A percentile compares a stretch with the other conserved stretches of the same genome.
Evolutionary conservation across 192 early-diverging fungal genomes (phyloP).

Genomic region (Allomyces javanicus): DNA sequence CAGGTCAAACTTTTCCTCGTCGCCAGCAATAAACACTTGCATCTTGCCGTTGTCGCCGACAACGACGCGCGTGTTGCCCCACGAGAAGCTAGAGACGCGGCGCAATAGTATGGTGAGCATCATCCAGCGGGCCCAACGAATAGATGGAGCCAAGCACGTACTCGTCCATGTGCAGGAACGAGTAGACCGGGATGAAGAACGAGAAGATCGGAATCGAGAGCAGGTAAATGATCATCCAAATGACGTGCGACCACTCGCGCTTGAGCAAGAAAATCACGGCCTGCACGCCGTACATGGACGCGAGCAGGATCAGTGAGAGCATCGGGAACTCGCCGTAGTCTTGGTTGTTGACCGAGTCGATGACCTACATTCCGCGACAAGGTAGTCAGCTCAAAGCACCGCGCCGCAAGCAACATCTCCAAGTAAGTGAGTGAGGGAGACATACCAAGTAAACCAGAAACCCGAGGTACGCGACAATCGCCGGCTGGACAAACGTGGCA

Average conservation of each 20-base stretch:
- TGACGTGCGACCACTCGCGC: constrained; percentile 26
- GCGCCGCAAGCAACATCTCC: too few species aligned
- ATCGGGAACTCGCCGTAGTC: constrained; percentile 36
- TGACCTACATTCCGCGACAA: too few species aligned
- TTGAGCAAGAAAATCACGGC: constrained; percentile 63
- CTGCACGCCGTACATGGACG: constrained; percentile 72
- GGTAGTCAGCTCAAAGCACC: too few species aligned
- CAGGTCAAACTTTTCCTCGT: constrained; percentile 70
- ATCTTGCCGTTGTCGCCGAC: constrained; percentile 46
- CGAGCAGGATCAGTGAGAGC: constrained; percentile 61
- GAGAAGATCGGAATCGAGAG: constrained; percentile 80
- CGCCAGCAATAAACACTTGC: constrained; percentile 33
- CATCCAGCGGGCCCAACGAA: too few species aligned
- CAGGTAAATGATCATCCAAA: constrained; percentile 71
- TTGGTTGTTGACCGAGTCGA: neutral
- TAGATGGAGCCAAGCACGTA: neutral
- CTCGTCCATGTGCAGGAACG: constrained; percentile 98
- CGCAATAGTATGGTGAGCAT: too few species aligned
- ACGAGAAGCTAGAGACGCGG: constrained; percentile 50
- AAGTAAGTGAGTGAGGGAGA: neutral
- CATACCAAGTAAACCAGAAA: constrained; percentile 51
- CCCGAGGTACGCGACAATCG: constrained; percentile 58
- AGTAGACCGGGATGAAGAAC: constrained; percentile 78
- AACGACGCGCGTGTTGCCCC: constrained; percentile 87
- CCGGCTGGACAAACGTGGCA: constrained; percentile 54